Evolutionary conservation across 129 eudicot genomes (phyloP), one percentile per base, ranked within the genome.

Genomic region (Kitagawia praeruptora): DNA sequence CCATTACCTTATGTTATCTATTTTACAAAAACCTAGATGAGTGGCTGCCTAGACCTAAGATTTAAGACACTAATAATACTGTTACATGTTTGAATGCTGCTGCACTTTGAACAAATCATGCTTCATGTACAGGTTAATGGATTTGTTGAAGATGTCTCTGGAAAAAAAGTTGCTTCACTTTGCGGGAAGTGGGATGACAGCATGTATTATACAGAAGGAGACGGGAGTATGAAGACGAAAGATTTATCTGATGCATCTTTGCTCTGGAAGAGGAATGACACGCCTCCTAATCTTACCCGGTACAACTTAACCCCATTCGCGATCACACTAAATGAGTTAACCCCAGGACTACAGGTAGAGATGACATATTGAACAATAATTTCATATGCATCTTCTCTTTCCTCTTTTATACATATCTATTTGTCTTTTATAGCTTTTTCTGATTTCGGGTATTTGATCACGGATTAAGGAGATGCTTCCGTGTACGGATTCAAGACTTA

Each of bases 281-380:
- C 94, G 6, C 89, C 96, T 66, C 49, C 77, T 58, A 88, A 91
- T 77, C 87, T 89, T 79, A 91, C 96, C 70, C 96, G 97, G 25
- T 91, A 91, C 87, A 93, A 91, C 83, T 78, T 93, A 18, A 89
- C 97, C n/a, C 81, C 91, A n/a, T 93, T 91, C 80, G 97, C 98
- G 19, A 89, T 91, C 78, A 91, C 96, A 23, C 81, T 93, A 70
- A 93, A 93, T 37, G 98, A 93, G 87, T 78, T 93, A 80, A 93
- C 97, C 10, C 93, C 93, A 18, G 97, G 92, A 76, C 79, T 93
- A 69, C 87, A 93, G 97, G 97, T 93, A 85, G 63, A 77, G 63
- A 71, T 67, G 81, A 78, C 79, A 38, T 51, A 63, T 47, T 75
- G 40, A 53, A 82, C 54, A 46, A 41, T 28, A 11, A 21, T 42